Percentiles rank a stretch among this genome's conserved stretches.
These are phyloP conservation scores for Candida ipomoeae DNA, from an alignment of 805 yeast genomes.

Conservation along the genomic window DNA sequence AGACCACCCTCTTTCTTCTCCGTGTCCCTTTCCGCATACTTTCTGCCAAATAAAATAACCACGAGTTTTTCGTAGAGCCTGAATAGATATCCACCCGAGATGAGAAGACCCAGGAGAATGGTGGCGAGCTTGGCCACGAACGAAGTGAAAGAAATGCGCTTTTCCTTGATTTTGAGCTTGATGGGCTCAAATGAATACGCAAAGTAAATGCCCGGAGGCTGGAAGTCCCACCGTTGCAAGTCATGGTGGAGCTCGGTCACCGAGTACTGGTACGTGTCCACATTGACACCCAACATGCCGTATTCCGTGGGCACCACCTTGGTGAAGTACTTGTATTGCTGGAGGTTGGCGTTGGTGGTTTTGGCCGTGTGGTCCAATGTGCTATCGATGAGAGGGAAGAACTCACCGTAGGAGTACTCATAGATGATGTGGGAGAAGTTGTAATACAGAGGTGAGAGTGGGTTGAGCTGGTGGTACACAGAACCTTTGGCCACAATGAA, in stretches of 20 bases:
- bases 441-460: constrained; percentile 46
- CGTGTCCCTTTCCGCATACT: constrained; percentile 44
- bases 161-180: constrained; percentile 62
- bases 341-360: constrained; percentile 44
- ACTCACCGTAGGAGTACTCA: constrained; percentile 88
- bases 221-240: constrained; percentile 10
- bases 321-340: constrained; percentile 60
- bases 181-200: constrained; percentile 88
- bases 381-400: constrained; percentile 79
- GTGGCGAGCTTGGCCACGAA: constrained; percentile 77
- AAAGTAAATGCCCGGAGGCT: constrained; percentile 74
- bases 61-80: constrained; percentile 53
- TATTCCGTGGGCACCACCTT: constrained; percentile 83
- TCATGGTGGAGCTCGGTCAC: constrained; percentile 48
- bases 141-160: constrained; percentile 69
- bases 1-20: constrained; percentile 41
- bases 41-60: constrained; percentile 54
- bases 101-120: constrained; percentile 75
- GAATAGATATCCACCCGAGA: constrained; percentile 64
- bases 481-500: constrained; percentile 76
- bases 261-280: constrained; percentile 86
- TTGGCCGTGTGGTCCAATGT: constrained; percentile 81
- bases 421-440: constrained; percentile 82
- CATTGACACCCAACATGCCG: constrained; percentile 60
- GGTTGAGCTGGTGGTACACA: constrained; percentile 52